Percentiles rank a stretch among this genome's conserved stretches.
phyloP scores from a whole-genome alignment of 1,139 yeast species.

The Zygosaccharomyces pseudobailii region DNA sequence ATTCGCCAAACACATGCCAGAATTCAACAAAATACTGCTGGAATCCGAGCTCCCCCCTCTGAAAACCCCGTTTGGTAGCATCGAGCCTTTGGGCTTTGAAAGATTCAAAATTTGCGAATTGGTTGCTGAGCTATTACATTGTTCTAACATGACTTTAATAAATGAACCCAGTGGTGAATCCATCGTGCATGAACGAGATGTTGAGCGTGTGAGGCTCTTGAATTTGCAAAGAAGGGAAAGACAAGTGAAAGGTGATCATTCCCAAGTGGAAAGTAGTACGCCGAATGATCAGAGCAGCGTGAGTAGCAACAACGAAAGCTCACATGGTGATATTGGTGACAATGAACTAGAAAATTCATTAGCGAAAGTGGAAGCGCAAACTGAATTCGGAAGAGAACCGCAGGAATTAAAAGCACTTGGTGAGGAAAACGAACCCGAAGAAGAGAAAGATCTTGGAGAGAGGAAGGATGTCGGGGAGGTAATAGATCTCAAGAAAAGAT shows the following conservation, averaged over 20 bases:
- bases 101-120: constrained; percentile 93
- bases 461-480: constrained; percentile 1
- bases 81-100: constrained; percentile 94
- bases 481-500: not conserved
- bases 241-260: not conserved
- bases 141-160: constrained; percentile 91
- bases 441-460: constrained; percentile 1
- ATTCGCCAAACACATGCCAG: constrained; percentile 70
- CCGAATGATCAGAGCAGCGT: constrained; percentile 3
- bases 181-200: constrained; percentile 73
- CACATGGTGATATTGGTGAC: constrained; percentile 1
- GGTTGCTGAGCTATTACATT: constrained; percentile 89
- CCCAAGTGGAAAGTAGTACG: not conserved
- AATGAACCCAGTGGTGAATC: constrained; percentile 80
- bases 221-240: constrained; percentile 6
- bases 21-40: constrained; percentile 56
- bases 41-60: constrained; percentile 39
- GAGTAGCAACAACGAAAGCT: constrained; percentile 2
- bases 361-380: too few relatives aligned
- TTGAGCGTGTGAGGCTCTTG: constrained; percentile 42
- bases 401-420: too few relatives aligned
- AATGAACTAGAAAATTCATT: not conserved
- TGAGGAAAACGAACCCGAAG: constrained; percentile 3
- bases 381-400: too few relatives aligned
- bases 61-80: constrained; percentile 66